Conservation (phyloP, 495 filamentous ascomycete genomes). For the Penicillium canescens region DNA sequence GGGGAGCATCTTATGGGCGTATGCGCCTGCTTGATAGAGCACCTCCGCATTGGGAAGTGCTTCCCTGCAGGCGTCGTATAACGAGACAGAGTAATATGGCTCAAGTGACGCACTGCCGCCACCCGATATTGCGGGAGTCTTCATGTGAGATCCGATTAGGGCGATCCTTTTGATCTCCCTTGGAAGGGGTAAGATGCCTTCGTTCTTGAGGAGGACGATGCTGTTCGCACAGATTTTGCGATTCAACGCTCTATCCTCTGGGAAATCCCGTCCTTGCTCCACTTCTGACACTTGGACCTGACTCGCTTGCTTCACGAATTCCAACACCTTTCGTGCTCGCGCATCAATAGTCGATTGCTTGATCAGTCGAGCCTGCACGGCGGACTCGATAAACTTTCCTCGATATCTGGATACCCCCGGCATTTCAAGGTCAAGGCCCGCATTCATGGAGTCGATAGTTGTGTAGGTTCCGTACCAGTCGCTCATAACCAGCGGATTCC, state of each 20-base stretch:
- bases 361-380: conserved; percentile 61
- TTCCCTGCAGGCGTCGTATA: conserved; percentile 62
- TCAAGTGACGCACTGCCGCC: conserved; percentile 77
- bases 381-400: conserved; percentile 37
- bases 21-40: conserved; percentile 56
- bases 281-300: conserved; percentile 52
- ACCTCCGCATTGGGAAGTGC: conserved; percentile 50
- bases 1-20: conserved; percentile 58
- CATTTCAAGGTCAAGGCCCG: conserved; percentile 72
- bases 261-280: conserved; percentile 55
- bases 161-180: conserved; percentile 59
- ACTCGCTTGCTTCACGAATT: conserved; percentile 45
- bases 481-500: conserved; percentile 43
- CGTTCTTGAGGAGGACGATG: conserved; percentile 77
- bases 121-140: conserved; percentile 67
- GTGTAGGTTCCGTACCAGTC: conserved; percentile 58
- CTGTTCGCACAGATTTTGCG: conserved; percentile 61
- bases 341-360: conserved; percentile 51
- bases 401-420: conserved; percentile 60
- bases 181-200: conserved; percentile 60
- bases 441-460: conserved; percentile 57
- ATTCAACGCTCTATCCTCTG: conserved; percentile 60
- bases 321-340: conserved; percentile 55
- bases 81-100: conserved; percentile 69
- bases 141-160: conserved; percentile 76